Percentiles rank a stretch among this genome's conserved stretches.
Evolutionary conservation across 2,329 filamentous ascomycete genomes (phyloP).

Genomic region (Fusarium clavum): DNA sequence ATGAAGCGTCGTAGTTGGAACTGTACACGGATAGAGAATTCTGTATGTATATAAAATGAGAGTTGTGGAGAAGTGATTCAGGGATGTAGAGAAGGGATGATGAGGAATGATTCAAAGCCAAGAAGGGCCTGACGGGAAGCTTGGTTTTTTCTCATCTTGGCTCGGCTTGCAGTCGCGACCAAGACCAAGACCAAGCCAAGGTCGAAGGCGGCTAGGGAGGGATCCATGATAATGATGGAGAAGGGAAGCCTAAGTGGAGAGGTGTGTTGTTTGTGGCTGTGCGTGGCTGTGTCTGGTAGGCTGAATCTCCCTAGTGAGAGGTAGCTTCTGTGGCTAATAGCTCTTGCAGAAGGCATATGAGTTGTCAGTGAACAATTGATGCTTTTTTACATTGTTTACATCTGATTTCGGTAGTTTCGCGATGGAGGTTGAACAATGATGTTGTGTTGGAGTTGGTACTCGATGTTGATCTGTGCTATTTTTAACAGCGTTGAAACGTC

Average conservation of each 20-base stretch:
- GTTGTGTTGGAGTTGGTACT: background rate
- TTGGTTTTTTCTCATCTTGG: constrained; percentile 28
- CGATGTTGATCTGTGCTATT: constrained; percentile 1
- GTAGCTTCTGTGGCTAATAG: background rate
- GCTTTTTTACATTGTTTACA: background rate
- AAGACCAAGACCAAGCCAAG: constrained; percentile 23
- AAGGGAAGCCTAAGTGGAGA: constrained; percentile 35
- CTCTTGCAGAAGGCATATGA: background rate
- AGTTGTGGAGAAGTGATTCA: constrained; percentile 20
- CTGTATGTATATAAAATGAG: background rate
- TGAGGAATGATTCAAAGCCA: constrained; percentile 22
- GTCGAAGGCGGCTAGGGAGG: constrained; percentile 10
- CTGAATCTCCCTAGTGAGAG: background rate
- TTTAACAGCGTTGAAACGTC: background rate
- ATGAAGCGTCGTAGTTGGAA: background rate
- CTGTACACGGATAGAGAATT: background rate
- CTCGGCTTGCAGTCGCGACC: constrained; percentile 38
- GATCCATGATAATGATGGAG: constrained; percentile 23
- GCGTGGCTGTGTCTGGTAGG: constrained; percentile 20
- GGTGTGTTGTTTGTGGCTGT: constrained; percentile 33
- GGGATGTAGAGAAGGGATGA: constrained; percentile 5
- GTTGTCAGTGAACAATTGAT: background rate
- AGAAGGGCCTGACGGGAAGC: constrained; percentile 10
- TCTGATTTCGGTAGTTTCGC: background rate
- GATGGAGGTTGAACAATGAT: background rate